Evolutionary conservation across 176 grass and related monocot genomes (phyloP), one percentile per base, ranked within the genome.

Genomic region (Avena insularis): DNA sequence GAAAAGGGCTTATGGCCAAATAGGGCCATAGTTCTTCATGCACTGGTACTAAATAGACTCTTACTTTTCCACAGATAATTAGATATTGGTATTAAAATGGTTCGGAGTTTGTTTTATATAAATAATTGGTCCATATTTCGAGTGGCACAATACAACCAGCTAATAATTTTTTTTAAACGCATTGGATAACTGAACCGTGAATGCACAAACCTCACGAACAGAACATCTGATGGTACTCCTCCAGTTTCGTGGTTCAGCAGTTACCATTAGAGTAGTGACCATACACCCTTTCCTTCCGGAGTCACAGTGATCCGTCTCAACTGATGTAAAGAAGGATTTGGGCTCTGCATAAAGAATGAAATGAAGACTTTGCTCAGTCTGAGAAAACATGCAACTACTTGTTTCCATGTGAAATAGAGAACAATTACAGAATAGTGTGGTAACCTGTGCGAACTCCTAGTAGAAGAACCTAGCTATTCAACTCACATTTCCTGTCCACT

Each of bases 231-330:
- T 92, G 43, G 97, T 94, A 77, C 86, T 91, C 66, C 33, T 86
- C 94, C 94, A 98, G 49, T 94, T 98, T 86, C 94, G 84, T 40
- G 97, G 94, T 90, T 98, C 97, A 64, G 97, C 90, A 48, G 97
- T 96, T 85, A 98, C 92, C 56, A 94, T 96, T 81, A 98, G 90
- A 86, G 97, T 98, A 54, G 97, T 98, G 51, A 98, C 97, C 1
- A 94, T 95, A 80, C 97, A 98, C 72, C 97, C 97, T 93, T 98
- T 94, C 70, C 97, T 93, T 73, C 92, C 97, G 10, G 97, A 98
- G 86, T 98, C 97, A 88, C 97, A 96, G 71, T 98, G 97, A 71
- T 98, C 97, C 85, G 96, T 86, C 85, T 98, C 94, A 75, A 98
- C 90, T 16, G 97, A 98, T 25, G 93, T 94, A 85, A 98, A 98